A percentile compares a stretch with the other conserved stretches of the same genome.
phyloP scores from a whole-genome alignment of 495 filamentous ascomycete genomes.

The Neurospora sp. region DNA sequence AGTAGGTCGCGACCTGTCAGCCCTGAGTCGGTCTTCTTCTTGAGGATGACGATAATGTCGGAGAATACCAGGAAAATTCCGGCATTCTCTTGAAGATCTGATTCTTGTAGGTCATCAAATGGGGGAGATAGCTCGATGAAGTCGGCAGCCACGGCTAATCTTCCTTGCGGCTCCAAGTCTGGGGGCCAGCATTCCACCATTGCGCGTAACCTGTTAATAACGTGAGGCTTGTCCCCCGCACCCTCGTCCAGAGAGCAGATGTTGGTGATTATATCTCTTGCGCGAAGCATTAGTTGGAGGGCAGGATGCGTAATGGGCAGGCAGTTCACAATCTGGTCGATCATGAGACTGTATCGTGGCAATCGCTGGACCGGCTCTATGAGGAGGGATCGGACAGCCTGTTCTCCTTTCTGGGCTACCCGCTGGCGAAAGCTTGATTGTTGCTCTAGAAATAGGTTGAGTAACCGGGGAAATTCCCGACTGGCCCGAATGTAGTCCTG shows the following conservation, averaged over 20 bases:
- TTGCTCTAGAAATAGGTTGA: slow-evolving; percentile 64
- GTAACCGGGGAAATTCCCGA: slow-evolving; percentile 67
- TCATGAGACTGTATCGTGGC: slow-evolving; percentile 88
- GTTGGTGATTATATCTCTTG: slow-evolving; percentile 82
- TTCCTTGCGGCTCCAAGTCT: slow-evolving; percentile 59
- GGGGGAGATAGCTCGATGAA: slow-evolving; percentile 68
- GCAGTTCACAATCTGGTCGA: slow-evolving; percentile 83
- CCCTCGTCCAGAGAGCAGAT: slow-evolving; percentile 83
- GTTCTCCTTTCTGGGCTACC: slow-evolving; percentile 79
- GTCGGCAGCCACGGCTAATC: slow-evolving; percentile 78
- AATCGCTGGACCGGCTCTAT: slow-evolving; percentile 96
- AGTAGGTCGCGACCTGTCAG: slow-evolving; percentile 68
- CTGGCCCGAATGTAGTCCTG: slow-evolving; percentile 83
- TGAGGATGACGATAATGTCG: slow-evolving; percentile 67
- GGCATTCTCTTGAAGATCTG: slow-evolving; percentile 29
- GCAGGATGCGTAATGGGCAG: slow-evolving; percentile 79
- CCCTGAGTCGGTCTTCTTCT: slow-evolving; percentile 49
- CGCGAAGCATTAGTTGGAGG: slow-evolving; percentile 66
- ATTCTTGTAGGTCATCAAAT: slow-evolving; percentile 30
- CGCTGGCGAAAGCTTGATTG: slow-evolving; percentile 71
- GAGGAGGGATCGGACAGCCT: slow-evolving; percentile 78
- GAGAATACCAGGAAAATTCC: slow-evolving; percentile 79
- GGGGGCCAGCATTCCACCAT: slow-evolving; percentile 74
- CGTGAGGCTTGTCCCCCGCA: slow-evolving; percentile 54
- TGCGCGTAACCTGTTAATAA: slow-evolving; percentile 60